Evolutionary conservation across 116 monocot species (phyloP).

Genomic region (Papilionanthe hybrid): DNA sequence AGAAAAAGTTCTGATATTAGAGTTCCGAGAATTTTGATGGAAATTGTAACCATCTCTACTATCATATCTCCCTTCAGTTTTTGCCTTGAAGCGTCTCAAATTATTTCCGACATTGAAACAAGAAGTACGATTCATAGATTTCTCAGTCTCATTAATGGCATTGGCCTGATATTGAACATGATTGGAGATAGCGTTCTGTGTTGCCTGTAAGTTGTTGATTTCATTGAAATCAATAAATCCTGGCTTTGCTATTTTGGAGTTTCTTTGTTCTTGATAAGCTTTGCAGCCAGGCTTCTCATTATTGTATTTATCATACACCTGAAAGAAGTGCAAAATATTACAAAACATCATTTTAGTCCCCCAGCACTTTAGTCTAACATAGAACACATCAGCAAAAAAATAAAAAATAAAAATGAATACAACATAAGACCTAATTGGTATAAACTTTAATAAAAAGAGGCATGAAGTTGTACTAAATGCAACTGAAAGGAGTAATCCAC

Average conservation of each 20-base stretch:
- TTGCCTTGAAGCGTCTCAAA: not conserved
- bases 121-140: constrained; percentile 6
- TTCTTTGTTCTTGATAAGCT: constrained; percentile 4
- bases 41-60: not conserved
- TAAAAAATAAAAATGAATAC: not conserved
- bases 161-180: not conserved
- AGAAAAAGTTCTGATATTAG: not conserved
- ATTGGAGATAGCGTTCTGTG: not conserved
- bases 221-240: constrained; percentile 1
- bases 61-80: not conserved
- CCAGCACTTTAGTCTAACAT: not conserved
- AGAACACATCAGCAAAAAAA: not conserved
- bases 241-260: constrained; percentile 1
- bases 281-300: not conserved
- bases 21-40: not conserved
- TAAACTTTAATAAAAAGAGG: not conserved
- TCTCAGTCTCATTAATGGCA: not conserved
- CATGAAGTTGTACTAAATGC: not conserved
- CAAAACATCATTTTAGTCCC: not conserved
- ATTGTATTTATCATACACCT: not conserved
- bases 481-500: not conserved
- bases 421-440: not conserved
- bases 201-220: not conserved
- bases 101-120: not conserved
- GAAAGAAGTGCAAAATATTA: constrained; percentile 2